phyloP scores from a whole-genome alignment of 83 land plant species.

The Thuja plicata region DNA sequence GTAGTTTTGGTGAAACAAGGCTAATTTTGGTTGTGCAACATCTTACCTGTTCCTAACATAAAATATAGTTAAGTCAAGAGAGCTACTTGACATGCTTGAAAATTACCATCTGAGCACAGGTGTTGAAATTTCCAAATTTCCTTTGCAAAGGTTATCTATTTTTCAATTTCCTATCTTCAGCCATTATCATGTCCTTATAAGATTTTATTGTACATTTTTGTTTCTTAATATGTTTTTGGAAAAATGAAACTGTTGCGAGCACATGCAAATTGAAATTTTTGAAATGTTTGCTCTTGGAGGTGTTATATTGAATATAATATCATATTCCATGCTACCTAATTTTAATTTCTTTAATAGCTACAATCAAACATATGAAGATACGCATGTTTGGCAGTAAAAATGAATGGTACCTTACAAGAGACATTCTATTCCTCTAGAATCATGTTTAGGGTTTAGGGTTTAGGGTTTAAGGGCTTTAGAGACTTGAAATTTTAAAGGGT shows the following conservation, averaged over 20 bases:
- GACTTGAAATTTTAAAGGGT: too few relatives aligned
- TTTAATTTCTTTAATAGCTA: too few relatives aligned
- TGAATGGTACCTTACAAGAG: not conserved
- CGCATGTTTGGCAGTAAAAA: not conserved
- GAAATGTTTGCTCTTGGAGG: constrained; percentile 40
- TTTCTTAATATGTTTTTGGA: not conserved
- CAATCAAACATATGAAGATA: not conserved
- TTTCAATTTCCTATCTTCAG: constrained; percentile 14
- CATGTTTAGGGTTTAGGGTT: too few relatives aligned
- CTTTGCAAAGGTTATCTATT: constrained; percentile 28
- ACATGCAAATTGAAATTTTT: constrained; percentile 40
- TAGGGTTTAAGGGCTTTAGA: too few relatives aligned
- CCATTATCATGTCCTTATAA: not conserved
- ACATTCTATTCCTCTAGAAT: not conserved
- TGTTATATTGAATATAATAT: constrained; percentile 25
- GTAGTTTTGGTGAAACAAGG: constrained; percentile 20
- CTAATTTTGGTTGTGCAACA: constrained; percentile 22
- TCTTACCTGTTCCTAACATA: constrained; percentile 41
- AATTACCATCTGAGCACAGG: too few relatives aligned
- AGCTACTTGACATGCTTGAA: constrained; percentile 27
- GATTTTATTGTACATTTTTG: not conserved
- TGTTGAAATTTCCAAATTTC: constrained; percentile 11
- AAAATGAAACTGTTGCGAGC: constrained; percentile 55
- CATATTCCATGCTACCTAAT: constrained; percentile 42
- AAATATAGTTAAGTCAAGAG: constrained; percentile 31